These are phyloP conservation scores for Pseudoscleropodium purum DNA, from an alignment of 225 moss, liverwort and hornwort species.

Conservation along the genomic window DNA sequence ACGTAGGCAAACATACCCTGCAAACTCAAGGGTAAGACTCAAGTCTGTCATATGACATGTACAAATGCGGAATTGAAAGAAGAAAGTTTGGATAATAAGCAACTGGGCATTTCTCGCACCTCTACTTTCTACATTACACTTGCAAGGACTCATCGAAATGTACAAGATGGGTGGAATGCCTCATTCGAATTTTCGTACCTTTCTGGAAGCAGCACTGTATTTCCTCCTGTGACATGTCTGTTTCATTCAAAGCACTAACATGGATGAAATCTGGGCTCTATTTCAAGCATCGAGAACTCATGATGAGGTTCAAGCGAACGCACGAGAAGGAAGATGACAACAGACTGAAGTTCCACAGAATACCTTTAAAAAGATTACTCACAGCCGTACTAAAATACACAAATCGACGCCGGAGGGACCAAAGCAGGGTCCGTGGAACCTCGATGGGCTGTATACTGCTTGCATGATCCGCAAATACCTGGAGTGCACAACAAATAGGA, in stretches of 20 bases:
- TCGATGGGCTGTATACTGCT: conserved; percentile 54
- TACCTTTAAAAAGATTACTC: conserved; percentile 42
- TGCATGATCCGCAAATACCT: conserved; percentile 60
- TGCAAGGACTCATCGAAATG: background rate
- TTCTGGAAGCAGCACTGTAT: conserved; percentile 54
- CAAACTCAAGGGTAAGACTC: background rate
- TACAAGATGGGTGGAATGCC: background rate
- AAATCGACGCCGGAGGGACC: conserved; percentile 54
- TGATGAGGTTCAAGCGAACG: background rate
- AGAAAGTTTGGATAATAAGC: background rate
- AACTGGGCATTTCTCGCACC: background rate
- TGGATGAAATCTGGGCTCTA: background rate
- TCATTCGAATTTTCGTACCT: conserved; percentile 1
- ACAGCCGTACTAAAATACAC: conserved; percentile 62
- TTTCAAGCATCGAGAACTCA: background rate
- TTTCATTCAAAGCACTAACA: conserved; percentile 6
- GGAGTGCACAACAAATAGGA: background rate
- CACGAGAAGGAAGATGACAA: background rate
- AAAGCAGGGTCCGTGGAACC: conserved; percentile 43
- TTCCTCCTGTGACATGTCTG: conserved; percentile 53
- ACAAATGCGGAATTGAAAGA: background rate
- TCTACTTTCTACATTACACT: background rate
- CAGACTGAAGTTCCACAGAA: background rate
- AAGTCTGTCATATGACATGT: background rate
- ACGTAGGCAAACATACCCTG: conserved; percentile 48